phyloP scores from a whole-genome alignment of 176 grass and related monocot genomes.

The Neostapfia colusana region DNA sequence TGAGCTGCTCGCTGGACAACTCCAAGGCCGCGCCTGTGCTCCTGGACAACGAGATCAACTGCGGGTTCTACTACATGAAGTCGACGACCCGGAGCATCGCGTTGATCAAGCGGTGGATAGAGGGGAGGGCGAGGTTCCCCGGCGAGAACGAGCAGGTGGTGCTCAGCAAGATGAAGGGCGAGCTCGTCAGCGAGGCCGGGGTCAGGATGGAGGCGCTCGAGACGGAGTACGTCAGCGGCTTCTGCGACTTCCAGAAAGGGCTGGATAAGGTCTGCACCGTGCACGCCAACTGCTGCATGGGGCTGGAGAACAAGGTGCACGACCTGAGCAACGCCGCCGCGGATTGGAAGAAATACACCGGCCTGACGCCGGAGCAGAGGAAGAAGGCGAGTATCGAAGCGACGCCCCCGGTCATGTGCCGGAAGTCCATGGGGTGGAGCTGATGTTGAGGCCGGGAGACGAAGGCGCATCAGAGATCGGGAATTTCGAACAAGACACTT shows the following conservation, averaged over 20 bases:
- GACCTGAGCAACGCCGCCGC: slow-evolving; percentile 36
- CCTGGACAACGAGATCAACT: slow-evolving; percentile 50
- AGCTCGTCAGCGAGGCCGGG: slow-evolving; percentile 12
- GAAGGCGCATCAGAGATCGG: background rate
- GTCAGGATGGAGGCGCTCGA: slow-evolving; percentile 44
- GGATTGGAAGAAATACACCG: slow-evolving; percentile 53
- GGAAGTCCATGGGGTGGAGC: slow-evolving; percentile 23
- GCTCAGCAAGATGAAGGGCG: slow-evolving; percentile 45
- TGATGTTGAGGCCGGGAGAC: background rate
- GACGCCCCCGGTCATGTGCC: slow-evolving; percentile 21
- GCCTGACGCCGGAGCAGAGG: background rate
- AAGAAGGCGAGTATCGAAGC: background rate
- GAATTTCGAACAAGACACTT: background rate
- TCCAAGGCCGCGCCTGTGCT: slow-evolving; percentile 14
- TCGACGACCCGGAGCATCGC: slow-evolving; percentile 33
- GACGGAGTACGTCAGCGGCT: slow-evolving; percentile 40
- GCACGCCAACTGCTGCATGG: slow-evolving; percentile 64
- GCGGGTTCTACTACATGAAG: slow-evolving; percentile 54
- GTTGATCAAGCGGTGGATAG: slow-evolving; percentile 41
- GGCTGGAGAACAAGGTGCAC: slow-evolving; percentile 43
- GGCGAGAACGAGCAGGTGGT: slow-evolving; percentile 48
- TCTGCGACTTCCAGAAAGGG: slow-evolving; percentile 41
- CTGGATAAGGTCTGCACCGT: slow-evolving; percentile 46
- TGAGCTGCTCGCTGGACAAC: slow-evolving; percentile 39
- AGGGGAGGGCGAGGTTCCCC: slow-evolving; percentile 29